Percentiles rank a stretch among this genome's conserved stretches.
These are phyloP conservation scores for Trichocomaceae sp. DNA, from an alignment of 2,329 filamentous ascomycete species.

Conservation along the genomic window DNA sequence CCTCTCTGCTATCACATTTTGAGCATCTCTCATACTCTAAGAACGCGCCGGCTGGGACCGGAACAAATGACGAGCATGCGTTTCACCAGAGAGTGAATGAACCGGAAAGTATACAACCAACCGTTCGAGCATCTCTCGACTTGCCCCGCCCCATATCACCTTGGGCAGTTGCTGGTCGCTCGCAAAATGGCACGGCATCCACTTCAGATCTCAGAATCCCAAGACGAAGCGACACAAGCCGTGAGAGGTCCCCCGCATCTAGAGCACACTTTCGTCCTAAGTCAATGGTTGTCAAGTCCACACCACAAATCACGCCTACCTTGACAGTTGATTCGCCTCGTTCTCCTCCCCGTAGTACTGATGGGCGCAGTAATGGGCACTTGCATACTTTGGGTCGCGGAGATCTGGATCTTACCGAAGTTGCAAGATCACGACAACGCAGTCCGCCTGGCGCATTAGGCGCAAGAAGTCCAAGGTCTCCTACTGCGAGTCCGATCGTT, in stretches of 20 bases:
- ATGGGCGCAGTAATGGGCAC: conserved; percentile 56
- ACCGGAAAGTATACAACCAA: conserved; percentile 25
- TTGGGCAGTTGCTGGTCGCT: conserved; percentile 27
- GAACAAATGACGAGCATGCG: conserved; percentile 3
- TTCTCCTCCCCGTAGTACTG: conserved; percentile 33
- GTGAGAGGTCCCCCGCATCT: conserved; percentile 47
- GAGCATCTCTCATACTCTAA: conserved; percentile 38
- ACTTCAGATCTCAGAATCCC: conserved; percentile 9
- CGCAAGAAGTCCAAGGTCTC: conserved; percentile 28
- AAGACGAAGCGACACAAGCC: conserved; percentile 19
- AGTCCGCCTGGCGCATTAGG: conserved; percentile 13
- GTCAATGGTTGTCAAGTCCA: conserved; percentile 38
- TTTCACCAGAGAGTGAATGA: conserved; percentile 23
- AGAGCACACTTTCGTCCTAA: conserved; percentile 52
- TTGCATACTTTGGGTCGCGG: conserved; percentile 46
- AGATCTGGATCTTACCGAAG: conserved; percentile 20
- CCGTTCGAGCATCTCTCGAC: conserved; percentile 37
- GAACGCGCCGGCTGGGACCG: background rate
- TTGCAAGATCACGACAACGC: conserved; percentile 16
- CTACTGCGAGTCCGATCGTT: conserved; percentile 9
- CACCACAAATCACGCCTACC: conserved; percentile 36
- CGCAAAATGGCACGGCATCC: conserved; percentile 16
- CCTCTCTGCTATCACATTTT: conserved; percentile 44
- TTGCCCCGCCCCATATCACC: conserved; percentile 35
- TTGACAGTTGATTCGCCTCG: conserved; percentile 40